Evolutionary conservation across 2,329 filamentous ascomycete species (phyloP), one percentile per base, ranked within the genome.

Genomic region (Ceratocystis eucalypticola): DNA sequence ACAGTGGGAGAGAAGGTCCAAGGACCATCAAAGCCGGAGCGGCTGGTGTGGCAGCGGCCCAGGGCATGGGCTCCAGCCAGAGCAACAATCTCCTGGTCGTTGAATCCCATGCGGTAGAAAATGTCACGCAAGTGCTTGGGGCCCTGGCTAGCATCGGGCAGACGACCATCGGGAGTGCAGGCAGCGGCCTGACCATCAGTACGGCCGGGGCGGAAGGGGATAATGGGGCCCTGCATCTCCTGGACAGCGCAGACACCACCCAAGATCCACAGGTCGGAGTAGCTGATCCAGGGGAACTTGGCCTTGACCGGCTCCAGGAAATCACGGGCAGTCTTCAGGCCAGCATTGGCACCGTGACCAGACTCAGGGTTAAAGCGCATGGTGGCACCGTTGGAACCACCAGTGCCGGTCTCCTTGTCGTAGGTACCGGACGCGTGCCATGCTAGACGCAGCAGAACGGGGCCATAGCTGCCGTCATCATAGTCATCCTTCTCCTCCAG

Each of bases 221-320:
- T 86, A 72, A 80, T 78, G 69, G 93, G 93, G 5, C 93, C 93
- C 75, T 92, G 85, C 87, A 96, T 93, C 79, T 99, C 93, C 80
- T 97, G 93, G 75, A 97, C 86, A 71, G 92, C 89, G 75, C 81
- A 84, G 70, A 94, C 86, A 74, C 91, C 94, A 65, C 78, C 87
- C 66, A 99, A 85, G 69, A 94, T 97, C 94, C 93, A 97, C 71
- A 99, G 87, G 75, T 99, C 93, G 15, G 91, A 95, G 83, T 96
- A 96, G 69, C 83, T 83, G 78, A 97, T 96, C 94, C 93, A 97
- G 64, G 93, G 92, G 83, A 90, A 92, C 77, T 92, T 86, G 69
- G 72, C 74, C 81, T 96, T 96, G 72, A 97, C 82, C 69, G 92
- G 91, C 78, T 95, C 89, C 68, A 97, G 84, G 81, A 97, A 96